Percentiles rank a stretch among this genome's conserved stretches.
Conservation (phyloP, 129 eudicot species). For the Sambucus nigra region DNA sequence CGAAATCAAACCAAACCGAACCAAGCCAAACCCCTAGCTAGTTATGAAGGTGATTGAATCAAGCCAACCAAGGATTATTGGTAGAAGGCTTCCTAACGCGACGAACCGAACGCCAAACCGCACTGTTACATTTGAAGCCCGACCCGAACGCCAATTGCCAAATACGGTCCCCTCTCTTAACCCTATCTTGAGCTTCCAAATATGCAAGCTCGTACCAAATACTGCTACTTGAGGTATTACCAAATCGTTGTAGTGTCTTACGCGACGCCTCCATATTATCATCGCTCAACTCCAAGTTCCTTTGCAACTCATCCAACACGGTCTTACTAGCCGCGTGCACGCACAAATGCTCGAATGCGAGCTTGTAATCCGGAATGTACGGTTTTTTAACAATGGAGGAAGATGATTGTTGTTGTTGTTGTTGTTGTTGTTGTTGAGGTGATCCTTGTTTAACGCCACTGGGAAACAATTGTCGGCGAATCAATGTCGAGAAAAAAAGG, state of each 20-base stretch:
- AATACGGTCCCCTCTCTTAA: slow-evolving; percentile 67
- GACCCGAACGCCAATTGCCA: slow-evolving; percentile 98
- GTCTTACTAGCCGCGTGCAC: slow-evolving; percentile 93
- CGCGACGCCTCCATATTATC: slow-evolving; percentile 75
- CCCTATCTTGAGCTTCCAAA: slow-evolving; percentile 72
- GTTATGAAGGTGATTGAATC: too few species aligned
- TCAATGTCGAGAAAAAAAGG: slow-evolving; percentile 59
- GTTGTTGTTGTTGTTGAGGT: neutral
- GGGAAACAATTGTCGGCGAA: slow-evolving; percentile 41
- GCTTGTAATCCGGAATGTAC: slow-evolving; percentile 92
- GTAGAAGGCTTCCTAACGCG: slow-evolving; percentile 42
- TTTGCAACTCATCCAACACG: slow-evolving; percentile 80
- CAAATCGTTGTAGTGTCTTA: slow-evolving; percentile 72
- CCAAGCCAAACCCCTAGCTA: too few species aligned
- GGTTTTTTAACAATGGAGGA: slow-evolving; percentile 47
- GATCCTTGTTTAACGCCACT: slow-evolving; percentile 4
- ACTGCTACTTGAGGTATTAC: slow-evolving; percentile 94
- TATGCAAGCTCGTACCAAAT: slow-evolving; percentile 96
- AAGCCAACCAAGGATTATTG: slow-evolving; percentile 79
- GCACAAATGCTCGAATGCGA: slow-evolving; percentile 94
- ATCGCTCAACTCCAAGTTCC: slow-evolving; percentile 76
- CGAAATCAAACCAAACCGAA: too few species aligned
- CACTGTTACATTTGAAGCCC: slow-evolving; percentile 89
- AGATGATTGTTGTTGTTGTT: neutral
- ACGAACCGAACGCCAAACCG: slow-evolving; percentile 78